Evolutionary conservation across 2,329 filamentous ascomycete genomes (phyloP).

Genomic region (Aspergillus ustus): DNA sequence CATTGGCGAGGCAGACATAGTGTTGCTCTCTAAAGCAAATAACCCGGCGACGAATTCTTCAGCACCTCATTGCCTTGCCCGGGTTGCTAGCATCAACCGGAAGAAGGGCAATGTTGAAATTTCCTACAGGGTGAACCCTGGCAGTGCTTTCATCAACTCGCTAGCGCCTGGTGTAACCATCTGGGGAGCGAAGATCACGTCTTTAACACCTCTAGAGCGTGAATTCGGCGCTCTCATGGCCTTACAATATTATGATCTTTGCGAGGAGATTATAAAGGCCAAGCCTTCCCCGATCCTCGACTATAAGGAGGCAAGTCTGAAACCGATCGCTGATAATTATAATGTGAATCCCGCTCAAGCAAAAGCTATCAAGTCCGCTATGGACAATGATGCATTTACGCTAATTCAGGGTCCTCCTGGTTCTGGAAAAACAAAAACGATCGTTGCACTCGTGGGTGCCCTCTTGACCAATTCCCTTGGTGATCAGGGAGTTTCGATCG

Average conservation of each 20-base stretch:
- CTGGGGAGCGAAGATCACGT: slow-evolving; percentile 81
- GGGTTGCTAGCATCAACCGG: slow-evolving; percentile 77
- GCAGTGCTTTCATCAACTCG: slow-evolving; percentile 64
- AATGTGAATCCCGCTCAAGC: slow-evolving; percentile 86
- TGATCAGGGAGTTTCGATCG: slow-evolving; percentile 54
- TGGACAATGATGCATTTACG: slow-evolving; percentile 96
- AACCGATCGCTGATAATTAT: slow-evolving; percentile 74
- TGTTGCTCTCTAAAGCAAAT: slow-evolving; percentile 77
- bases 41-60: slow-evolving; percentile 69
- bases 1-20: slow-evolving; percentile 82
- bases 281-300: slow-evolving; percentile 86
- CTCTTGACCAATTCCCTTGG: slow-evolving; percentile 68
- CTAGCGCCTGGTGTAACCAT: slow-evolving; percentile 73
- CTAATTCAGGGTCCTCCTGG: slow-evolving; percentile 94
- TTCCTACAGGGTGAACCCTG: slow-evolving; percentile 78
- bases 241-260: slow-evolving; percentile 92
- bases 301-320: slow-evolving; percentile 75
- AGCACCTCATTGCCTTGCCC: slow-evolving; percentile 80
- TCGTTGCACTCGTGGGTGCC: slow-evolving; percentile 92
- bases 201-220: slow-evolving; percentile 91
- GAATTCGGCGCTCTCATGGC: slow-evolving; percentile 92
- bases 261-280: slow-evolving; percentile 86
- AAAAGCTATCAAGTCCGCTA: slow-evolving; percentile 85
- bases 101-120: slow-evolving; percentile 84
- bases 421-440: slow-evolving; percentile 98